These are phyloP conservation scores for Saccharomycopsis selenospora DNA, from an alignment of 805 yeast genomes.

Conservation along the genomic window DNA sequence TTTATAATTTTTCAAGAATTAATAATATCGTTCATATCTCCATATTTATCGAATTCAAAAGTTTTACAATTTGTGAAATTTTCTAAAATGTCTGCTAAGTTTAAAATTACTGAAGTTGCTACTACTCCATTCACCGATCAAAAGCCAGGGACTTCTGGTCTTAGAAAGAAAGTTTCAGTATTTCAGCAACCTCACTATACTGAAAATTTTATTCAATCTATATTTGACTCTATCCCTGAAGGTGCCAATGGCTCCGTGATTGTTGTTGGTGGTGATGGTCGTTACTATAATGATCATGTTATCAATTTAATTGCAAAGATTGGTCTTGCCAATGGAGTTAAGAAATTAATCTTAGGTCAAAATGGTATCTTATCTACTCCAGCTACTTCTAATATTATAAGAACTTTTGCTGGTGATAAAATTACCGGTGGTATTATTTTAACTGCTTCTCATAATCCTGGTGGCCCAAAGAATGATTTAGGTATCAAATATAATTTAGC, in stretches of 20 bases:
- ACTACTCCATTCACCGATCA: conserved; percentile 84
- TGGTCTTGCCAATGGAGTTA: conserved; percentile 87
- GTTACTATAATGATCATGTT: conserved; percentile 79
- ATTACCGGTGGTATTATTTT: conserved; percentile 92
- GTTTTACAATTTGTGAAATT: no score
- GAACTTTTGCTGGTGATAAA: conserved; percentile 45
- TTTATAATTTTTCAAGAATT: no score
- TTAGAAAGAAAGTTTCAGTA: conserved; percentile 82
- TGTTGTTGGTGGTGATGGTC: conserved; percentile 96
- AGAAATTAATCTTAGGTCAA: conserved; percentile 78
- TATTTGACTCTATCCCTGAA: conserved; percentile 82
- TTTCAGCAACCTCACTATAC: conserved; percentile 77
- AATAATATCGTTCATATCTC: no score
- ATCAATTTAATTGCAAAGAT: conserved; percentile 76
- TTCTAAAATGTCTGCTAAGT: conserved; percentile 24
- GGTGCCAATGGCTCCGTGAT: conserved; percentile 67
- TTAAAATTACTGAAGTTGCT: conserved; percentile 31
- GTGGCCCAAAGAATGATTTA: conserved; percentile 86
- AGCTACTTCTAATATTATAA: conserved; percentile 89
- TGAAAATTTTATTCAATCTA: conserved; percentile 89
- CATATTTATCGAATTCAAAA: no score
- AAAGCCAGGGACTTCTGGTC: conserved; percentile 97
- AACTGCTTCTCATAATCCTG: conserved; percentile 97
- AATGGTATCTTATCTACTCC: conserved; percentile 89
- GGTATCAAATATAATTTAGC: conserved; percentile 93